A percentile compares a stretch with the other conserved stretches of the same genome.
Conservation (phyloP, 192 early-diverging fungal species). For the Umbelopsis vinacea region DNA sequence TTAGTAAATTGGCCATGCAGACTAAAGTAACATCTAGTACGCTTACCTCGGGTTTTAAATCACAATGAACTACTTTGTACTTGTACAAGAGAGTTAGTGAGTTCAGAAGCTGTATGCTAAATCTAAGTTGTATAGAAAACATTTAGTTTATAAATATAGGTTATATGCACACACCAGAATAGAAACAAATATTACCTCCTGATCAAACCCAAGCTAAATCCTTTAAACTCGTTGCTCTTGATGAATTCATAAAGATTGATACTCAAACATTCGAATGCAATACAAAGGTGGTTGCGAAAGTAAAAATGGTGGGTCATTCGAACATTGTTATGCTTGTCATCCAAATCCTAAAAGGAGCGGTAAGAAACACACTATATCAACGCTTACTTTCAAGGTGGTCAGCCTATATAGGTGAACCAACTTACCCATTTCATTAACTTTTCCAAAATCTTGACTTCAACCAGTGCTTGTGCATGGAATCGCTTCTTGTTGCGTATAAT, state of each 20-base stretch:
- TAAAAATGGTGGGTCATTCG: constrained; percentile 92
- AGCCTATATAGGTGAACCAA: too few species aligned
- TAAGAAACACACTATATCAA: neutral
- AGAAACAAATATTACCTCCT: constrained; percentile 46
- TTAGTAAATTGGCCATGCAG: neutral
- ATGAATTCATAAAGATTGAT: constrained; percentile 98
- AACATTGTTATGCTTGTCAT: constrained; percentile 77
- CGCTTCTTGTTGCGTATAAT: constrained; percentile 96
- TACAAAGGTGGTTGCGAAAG: constrained; percentile 95
- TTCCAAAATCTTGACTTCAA: constrained; percentile 94
- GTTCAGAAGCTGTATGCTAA: constrained; percentile 84
- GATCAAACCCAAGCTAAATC: constrained; percentile 79
- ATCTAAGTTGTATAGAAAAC: constrained; percentile 44
- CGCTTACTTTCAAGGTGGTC: neutral
- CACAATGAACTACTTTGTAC: constrained; percentile 90
- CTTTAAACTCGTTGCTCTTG: constrained; percentile 89
- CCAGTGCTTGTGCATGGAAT: constrained; percentile 93
- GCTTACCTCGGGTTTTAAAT: constrained; percentile 92
- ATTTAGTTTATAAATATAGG: too few species aligned
- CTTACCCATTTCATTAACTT: constrained; percentile 78
- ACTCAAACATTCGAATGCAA: constrained; percentile 91
- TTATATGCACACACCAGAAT: neutral
- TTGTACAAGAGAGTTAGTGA: constrained; percentile 73
- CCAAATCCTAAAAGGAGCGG: constrained; percentile 66
- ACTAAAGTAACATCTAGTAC: constrained; percentile 36